Evolutionary conservation across 2,329 filamentous ascomycete genomes (phyloP).

Genomic region (Stemphylium vesicarium): DNA sequence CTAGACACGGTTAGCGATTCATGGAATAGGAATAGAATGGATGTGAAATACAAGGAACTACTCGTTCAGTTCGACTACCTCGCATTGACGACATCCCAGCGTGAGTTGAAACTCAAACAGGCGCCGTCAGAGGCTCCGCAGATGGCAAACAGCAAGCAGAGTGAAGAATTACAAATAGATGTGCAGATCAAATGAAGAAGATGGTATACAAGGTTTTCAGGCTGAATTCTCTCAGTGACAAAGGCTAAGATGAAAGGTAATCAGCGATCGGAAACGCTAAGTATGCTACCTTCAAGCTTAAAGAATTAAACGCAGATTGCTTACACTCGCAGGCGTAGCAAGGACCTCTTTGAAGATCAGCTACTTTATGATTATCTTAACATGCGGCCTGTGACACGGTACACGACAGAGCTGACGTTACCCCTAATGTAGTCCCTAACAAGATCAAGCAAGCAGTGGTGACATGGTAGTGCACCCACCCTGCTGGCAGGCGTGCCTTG

Average conservation of each 20-base stretch:
- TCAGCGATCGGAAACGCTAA: no score
- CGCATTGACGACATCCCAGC: slow-evolving; percentile 13
- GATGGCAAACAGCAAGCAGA: background rate
- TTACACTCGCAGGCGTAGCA: background rate
- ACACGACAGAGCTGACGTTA: background rate
- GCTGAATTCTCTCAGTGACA: no score
- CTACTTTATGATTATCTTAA: background rate
- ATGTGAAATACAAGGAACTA: no score
- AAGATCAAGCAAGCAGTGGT: background rate
- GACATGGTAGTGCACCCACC: background rate
- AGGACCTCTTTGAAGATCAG: background rate
- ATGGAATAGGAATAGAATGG: background rate
- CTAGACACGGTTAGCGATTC: background rate
- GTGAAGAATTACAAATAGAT: slow-evolving; percentile 5
- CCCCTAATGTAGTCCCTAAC: background rate
- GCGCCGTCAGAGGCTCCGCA: slow-evolving; percentile 12
- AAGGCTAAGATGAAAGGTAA: no score
- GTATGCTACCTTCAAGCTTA: no score
- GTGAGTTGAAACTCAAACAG: slow-evolving; percentile 13
- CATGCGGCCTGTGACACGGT: slow-evolving; percentile 1
- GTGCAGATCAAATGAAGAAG: background rate
- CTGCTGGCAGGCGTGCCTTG: background rate
- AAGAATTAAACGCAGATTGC: no score
- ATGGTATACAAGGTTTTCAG: background rate
- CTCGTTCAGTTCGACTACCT: background rate